Evolutionary conservation across 2,329 filamentous ascomycete species (phyloP).

Genomic region (Calonectria crousiana): DNA sequence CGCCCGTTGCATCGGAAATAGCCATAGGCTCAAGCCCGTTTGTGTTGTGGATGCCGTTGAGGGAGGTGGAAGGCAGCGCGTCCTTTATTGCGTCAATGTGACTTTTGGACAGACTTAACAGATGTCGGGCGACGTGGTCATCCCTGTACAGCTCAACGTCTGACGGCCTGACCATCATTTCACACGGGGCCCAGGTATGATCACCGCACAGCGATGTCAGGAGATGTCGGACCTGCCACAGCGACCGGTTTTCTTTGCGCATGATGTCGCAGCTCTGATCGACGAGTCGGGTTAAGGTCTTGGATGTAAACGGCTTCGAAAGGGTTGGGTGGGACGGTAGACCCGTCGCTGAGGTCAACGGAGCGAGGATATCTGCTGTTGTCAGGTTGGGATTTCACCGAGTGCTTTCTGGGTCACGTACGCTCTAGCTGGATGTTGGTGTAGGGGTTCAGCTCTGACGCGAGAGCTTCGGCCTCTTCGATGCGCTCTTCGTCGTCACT

Average conservation of each 20-base stretch:
- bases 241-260: conserved; percentile 78
- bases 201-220: conserved; percentile 82
- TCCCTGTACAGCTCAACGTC: conserved; percentile 68
- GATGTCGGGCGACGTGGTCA: conserved; percentile 55
- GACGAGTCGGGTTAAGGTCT: conserved; percentile 78
- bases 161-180: conserved; percentile 66
- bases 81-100: conserved; percentile 21
- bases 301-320: conserved; percentile 80
- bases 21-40: conserved; percentile 4
- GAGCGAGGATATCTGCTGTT: conserved; percentile 75
- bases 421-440: conserved; percentile 78
- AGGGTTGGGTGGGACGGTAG: conserved; percentile 80
- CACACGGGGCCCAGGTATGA: conserved; percentile 74
- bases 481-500: conserved; percentile 76
- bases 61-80: conserved; percentile 14
- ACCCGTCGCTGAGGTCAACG: conserved; percentile 80
- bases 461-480: conserved; percentile 70
- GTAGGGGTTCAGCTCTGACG: conserved; percentile 81
- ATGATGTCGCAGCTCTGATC: conserved; percentile 77
- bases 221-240: conserved; percentile 81
- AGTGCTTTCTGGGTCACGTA: conserved; percentile 54
- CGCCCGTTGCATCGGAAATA: conserved; percentile 15
- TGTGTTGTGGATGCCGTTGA: conserved; percentile 43
- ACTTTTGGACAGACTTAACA: conserved; percentile 46
- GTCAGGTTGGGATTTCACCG: conserved; percentile 42